These are phyloP conservation scores for Serpula lacrymans DNA, from an alignment of 768 basidiomycete species.

Conservation along the genomic window DNA sequence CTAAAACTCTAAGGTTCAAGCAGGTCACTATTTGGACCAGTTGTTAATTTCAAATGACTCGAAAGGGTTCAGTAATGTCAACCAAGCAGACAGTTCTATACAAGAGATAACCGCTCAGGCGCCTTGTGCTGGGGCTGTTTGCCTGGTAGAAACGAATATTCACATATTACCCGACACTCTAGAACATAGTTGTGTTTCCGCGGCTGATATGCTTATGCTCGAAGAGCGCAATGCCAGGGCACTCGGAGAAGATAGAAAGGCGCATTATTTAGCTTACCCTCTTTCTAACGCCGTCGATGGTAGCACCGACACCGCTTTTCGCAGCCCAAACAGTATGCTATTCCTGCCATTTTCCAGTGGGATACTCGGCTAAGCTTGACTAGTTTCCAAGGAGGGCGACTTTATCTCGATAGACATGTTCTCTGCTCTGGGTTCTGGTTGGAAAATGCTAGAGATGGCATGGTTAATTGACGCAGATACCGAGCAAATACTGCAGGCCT, in stretches of 20 bases:
- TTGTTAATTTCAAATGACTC: slow-evolving; percentile 21
- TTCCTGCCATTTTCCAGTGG: neutral
- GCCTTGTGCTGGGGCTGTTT: slow-evolving; percentile 43
- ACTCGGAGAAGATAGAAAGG: slow-evolving; percentile 32
- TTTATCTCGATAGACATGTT: slow-evolving; percentile 37
- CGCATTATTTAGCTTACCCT: slow-evolving; percentile 42
- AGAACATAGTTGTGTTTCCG: slow-evolving; percentile 18
- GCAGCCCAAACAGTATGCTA: slow-evolving; percentile 43
- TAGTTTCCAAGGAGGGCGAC: slow-evolving; percentile 31
- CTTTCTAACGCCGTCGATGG: slow-evolving; percentile 58
- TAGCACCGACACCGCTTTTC: slow-evolving; percentile 45
- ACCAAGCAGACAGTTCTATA: neutral
- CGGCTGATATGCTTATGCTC: slow-evolving; percentile 39
- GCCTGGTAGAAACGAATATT: slow-evolving; percentile 53
- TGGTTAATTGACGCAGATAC: slow-evolving; percentile 35
- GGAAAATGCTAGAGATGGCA: slow-evolving; percentile 25
- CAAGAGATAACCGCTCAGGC: slow-evolving; percentile 22
- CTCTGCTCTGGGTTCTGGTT: slow-evolving; percentile 17
- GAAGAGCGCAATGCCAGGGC: slow-evolving; percentile 32
- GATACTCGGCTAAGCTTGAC: slow-evolving; percentile 15
- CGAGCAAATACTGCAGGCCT: slow-evolving; percentile 25
- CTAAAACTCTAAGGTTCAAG: slow-evolving; percentile 36
- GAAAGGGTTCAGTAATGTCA: slow-evolving; percentile 15
- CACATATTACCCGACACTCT: slow-evolving; percentile 34
- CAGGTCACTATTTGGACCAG: slow-evolving; percentile 40